Percentiles rank a stretch among this genome's conserved stretches.
Evolutionary conservation across 148 eudicot genomes (phyloP).

Genomic region (Fagopyrum homotropicum): DNA sequence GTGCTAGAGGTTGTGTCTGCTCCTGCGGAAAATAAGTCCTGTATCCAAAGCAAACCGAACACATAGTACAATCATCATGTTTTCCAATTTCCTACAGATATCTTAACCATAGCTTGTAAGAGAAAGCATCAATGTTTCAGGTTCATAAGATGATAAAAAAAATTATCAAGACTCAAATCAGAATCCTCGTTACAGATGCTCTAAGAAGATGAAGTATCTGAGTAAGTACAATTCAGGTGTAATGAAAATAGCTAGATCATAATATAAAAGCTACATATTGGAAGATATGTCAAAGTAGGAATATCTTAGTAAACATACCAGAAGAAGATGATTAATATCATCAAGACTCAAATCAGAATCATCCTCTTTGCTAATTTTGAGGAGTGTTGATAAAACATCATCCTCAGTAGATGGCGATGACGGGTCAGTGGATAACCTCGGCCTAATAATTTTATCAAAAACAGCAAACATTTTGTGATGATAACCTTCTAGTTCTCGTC

Average conservation of each 20-base stretch:
- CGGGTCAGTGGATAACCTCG: neutral
- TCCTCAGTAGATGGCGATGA: neutral
- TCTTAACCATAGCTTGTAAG: neutral
- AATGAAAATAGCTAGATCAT: too few relatives aligned
- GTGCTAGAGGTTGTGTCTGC: constrained; percentile 26
- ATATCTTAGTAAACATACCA: constrained; percentile 12
- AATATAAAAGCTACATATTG: neutral
- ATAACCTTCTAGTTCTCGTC: too few relatives aligned
- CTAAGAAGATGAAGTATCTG: too few relatives aligned
- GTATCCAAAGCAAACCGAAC: neutral
- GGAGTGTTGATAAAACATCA: constrained; percentile 25
- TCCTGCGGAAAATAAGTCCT: constrained; percentile 33
- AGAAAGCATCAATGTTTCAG: neutral
- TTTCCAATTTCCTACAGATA: neutral
- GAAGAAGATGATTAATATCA: constrained; percentile 24
- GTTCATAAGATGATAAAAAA: too few relatives aligned
- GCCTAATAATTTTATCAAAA: too few relatives aligned
- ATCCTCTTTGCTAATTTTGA: constrained; percentile 15
- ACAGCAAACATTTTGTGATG: too few relatives aligned
- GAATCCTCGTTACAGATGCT: too few relatives aligned
- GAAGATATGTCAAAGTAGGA: neutral
- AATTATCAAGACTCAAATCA: too few relatives aligned
- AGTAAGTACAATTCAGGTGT: too few relatives aligned
- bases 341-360: constrained; percentile 17
- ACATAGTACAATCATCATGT: neutral